Conservation (phyloP, 2,329 filamentous ascomycete species). For the Teratosphaeria pseudoeucalypti region DNA sequence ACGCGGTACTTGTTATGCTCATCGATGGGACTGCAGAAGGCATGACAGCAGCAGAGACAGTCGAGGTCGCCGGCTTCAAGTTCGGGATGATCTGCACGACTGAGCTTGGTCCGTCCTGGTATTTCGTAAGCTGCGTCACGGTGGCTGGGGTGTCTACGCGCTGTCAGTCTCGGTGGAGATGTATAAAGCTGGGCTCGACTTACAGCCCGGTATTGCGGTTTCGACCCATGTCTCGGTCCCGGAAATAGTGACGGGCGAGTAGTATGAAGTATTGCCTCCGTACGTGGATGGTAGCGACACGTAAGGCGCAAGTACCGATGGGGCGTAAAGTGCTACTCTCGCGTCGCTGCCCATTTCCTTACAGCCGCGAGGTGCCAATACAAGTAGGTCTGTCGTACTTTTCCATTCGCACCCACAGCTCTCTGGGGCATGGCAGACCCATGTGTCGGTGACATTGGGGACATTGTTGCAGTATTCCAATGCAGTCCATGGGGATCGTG, state of each 20-base stretch:
- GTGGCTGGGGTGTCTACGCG: conserved; percentile 11
- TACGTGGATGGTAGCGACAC: conserved; percentile 17
- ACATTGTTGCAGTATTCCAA: conserved; percentile 19
- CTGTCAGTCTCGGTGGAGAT: background rate
- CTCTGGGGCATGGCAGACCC: conserved; percentile 22
- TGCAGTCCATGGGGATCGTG: conserved; percentile 19
- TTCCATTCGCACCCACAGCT: conserved; percentile 21
- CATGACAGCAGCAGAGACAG: conserved; percentile 5
- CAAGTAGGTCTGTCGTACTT: conserved; percentile 10
- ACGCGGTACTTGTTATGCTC: background rate
- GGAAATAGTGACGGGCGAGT: conserved; percentile 11
- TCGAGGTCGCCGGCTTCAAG: conserved; percentile 12
- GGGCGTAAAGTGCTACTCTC: conserved; percentile 21
- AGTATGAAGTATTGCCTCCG: conserved; percentile 19
- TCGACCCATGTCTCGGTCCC: conserved; percentile 15
- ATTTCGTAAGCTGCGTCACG: conserved; percentile 14
- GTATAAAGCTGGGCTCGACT: conserved; percentile 1
- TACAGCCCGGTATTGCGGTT: conserved; percentile 16
- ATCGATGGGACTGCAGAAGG: conserved; percentile 1
- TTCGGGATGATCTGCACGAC: conserved; percentile 7
- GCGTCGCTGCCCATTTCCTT: conserved; percentile 22
- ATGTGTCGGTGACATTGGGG: conserved; percentile 15
- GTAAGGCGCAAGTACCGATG: conserved; percentile 16
- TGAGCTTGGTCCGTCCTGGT: conserved; percentile 10
- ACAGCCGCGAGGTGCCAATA: conserved; percentile 15